Conservation (phyloP, 2,329 filamentous ascomycete species). For the Huntiella abstrusa region DNA sequence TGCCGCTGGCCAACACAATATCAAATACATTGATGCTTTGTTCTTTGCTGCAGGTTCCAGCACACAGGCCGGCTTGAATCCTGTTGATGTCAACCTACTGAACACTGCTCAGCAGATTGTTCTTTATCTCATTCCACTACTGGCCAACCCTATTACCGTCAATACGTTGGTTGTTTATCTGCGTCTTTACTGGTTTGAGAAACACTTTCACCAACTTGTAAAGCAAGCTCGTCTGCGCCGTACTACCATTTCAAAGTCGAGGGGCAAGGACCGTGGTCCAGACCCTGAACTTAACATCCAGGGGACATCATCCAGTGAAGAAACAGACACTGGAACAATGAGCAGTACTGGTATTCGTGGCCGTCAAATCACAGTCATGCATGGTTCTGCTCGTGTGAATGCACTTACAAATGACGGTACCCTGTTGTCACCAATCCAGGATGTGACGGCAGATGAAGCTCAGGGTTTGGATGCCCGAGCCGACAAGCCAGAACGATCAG, state of each 20-base stretch:
- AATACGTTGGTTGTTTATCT: conserved; percentile 78
- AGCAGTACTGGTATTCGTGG: conserved; percentile 36
- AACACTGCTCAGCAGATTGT: conserved; percentile 57
- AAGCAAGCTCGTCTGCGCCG: conserved; percentile 50
- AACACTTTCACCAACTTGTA: conserved; percentile 73
- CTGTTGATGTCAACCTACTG: conserved; percentile 47
- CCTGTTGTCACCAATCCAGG: conserved; percentile 9
- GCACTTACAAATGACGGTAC: conserved; percentile 44
- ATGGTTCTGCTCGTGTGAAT: conserved; percentile 31
- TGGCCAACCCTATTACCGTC: conserved; percentile 69
- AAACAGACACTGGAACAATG: neutral
- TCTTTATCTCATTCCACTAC: conserved; percentile 50
- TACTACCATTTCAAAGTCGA: conserved; percentile 41
- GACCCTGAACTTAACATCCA: conserved; percentile 14
- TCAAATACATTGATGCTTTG: conserved; percentile 71
- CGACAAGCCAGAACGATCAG: conserved; percentile 11
- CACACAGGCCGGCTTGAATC: conserved; percentile 87
- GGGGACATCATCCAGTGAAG: conserved; percentile 1
- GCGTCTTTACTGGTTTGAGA: conserved; percentile 95
- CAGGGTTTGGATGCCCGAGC: conserved; percentile 17
- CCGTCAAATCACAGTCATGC: conserved; percentile 47
- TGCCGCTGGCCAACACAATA: conserved; percentile 31
- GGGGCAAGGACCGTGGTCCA: conserved; percentile 16
- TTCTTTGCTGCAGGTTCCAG: conserved; percentile 73
- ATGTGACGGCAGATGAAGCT: conserved; percentile 18